A percentile compares a stretch with the other conserved stretches of the same genome.
Conservation (phyloP, 1,284 basidiomycete species). For the Ustilago sp. region DNA sequence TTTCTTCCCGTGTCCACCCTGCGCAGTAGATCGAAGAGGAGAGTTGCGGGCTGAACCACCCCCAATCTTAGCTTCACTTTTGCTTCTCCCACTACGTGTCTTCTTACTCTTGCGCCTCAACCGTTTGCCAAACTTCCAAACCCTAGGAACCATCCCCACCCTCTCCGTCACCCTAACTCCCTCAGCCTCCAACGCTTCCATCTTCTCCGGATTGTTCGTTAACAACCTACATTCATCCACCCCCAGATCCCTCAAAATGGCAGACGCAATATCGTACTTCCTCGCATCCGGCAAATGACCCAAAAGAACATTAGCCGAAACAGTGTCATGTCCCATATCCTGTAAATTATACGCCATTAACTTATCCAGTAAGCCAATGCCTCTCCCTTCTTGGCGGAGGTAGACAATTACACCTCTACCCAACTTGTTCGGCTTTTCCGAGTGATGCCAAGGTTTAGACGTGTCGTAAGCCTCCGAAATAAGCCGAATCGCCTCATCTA, state of each 20-base stretch:
- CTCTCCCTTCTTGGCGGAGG: constrained; percentile 97
- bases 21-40: neutral
- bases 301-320: constrained; percentile 93
- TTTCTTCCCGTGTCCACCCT: neutral
- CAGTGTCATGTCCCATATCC: constrained; percentile 97
- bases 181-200: constrained; percentile 85
- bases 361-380: constrained; percentile 95
- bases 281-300: constrained; percentile 95
- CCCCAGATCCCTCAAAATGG: constrained; percentile 88
- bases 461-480: constrained; percentile 74
- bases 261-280: constrained; percentile 89
- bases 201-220: constrained; percentile 98
- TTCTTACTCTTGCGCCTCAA: constrained; percentile 27
- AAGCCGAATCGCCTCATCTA: constrained; percentile 93
- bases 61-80: constrained; percentile 1
- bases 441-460: constrained; percentile 65
- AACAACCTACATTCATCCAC: constrained; percentile 79
- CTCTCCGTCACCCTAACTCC: constrained; percentile 84
- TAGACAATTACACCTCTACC: constrained; percentile 88
- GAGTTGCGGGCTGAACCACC: neutral
- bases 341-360: constrained; percentile 98
- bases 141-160: constrained; percentile 92
- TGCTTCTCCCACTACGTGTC: constrained; percentile 2
- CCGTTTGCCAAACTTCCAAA: constrained; percentile 75
- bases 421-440: constrained; percentile 9